Percentiles rank a stretch among this genome's conserved stretches.
Conservation (phyloP, 2,329 filamentous ascomycete species). For the Ceratocystis huliohia region DNA sequence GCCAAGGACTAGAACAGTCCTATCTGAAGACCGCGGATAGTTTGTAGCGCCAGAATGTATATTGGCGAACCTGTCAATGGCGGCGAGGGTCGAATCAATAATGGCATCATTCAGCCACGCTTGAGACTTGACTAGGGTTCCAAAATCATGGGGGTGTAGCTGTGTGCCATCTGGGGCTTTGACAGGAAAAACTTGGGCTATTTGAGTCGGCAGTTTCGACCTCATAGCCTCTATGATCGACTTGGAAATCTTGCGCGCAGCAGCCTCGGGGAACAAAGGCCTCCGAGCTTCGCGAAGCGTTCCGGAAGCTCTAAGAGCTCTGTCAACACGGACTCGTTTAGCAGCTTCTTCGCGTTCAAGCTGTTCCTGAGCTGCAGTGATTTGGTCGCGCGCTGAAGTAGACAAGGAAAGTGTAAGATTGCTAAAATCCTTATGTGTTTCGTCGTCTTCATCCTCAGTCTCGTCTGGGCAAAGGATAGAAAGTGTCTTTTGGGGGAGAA, state of each 20-base stretch:
- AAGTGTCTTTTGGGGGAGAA: background rate
- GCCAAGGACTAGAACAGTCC: conserved; percentile 50
- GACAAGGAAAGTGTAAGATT: conserved; percentile 2
- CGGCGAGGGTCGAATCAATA: conserved; percentile 52
- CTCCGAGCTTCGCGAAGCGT: conserved; percentile 7
- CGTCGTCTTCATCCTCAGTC: conserved; percentile 7
- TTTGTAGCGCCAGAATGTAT: conserved; percentile 40
- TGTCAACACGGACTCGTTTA: background rate
- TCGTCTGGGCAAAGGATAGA: background rate
- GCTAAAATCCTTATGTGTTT: background rate
- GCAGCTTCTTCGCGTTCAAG: conserved; percentile 1
- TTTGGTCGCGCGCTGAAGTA: conserved; percentile 3
- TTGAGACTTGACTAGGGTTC: conserved; percentile 42
- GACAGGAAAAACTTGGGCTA: conserved; percentile 12
- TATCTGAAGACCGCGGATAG: conserved; percentile 34
- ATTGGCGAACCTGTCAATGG: conserved; percentile 49
- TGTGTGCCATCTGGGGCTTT: conserved; percentile 6
- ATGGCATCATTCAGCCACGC: conserved; percentile 69
- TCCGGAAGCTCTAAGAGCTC: conserved; percentile 2
- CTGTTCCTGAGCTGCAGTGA: conserved; percentile 5
- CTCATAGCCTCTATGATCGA: conserved; percentile 1
- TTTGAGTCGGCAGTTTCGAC: background rate
- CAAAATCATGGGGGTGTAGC: conserved; percentile 41
- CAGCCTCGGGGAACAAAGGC: background rate
- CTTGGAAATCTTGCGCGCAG: conserved; percentile 5